Conservation (phyloP, 2,329 filamentous ascomycete genomes). For the Colletotrichum liriopes region DNA sequence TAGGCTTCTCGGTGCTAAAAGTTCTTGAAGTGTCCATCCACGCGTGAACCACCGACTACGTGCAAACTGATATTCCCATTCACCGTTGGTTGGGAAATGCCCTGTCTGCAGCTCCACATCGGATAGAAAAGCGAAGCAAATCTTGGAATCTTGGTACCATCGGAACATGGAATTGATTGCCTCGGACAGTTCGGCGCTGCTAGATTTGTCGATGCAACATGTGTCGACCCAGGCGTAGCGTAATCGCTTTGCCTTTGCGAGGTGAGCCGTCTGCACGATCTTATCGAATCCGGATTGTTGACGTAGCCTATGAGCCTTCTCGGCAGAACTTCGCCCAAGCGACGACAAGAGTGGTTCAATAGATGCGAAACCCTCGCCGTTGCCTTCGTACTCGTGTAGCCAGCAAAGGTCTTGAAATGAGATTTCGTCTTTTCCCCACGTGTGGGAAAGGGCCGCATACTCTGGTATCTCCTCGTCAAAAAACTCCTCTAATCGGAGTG, state of each 20-base stretch:
- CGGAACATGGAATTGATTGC: constrained; percentile 49
- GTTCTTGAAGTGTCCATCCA: constrained; percentile 35
- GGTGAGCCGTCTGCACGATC: constrained; percentile 36
- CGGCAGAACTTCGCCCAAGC: not conserved
- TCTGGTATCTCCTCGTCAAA: not conserved
- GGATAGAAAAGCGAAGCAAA: constrained; percentile 53
- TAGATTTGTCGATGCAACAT: constrained; percentile 54
- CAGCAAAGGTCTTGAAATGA: constrained; percentile 40
- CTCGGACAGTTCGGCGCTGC: constrained; percentile 51
- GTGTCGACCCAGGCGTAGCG: constrained; percentile 55
- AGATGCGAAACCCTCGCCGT: not conserved
- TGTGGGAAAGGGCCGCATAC: constrained; percentile 45
- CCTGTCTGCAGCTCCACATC: constrained; percentile 43
- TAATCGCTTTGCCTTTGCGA: constrained; percentile 42
- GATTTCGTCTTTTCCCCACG: constrained; percentile 42
- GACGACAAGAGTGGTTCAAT: not conserved
- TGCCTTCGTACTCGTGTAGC: constrained; percentile 37
- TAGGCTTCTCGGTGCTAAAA: constrained; percentile 44
- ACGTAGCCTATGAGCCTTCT: not conserved
- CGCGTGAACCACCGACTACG: constrained; percentile 22
- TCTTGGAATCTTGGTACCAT: constrained; percentile 52
- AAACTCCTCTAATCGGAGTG: constrained; percentile 8
- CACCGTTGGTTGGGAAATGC: not conserved
- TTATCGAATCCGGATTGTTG: constrained; percentile 21
- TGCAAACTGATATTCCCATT: constrained; percentile 20